Evolutionary conservation across 2,329 filamentous ascomycete genomes (phyloP).

Genomic region (Hypoxylon sp.): DNA sequence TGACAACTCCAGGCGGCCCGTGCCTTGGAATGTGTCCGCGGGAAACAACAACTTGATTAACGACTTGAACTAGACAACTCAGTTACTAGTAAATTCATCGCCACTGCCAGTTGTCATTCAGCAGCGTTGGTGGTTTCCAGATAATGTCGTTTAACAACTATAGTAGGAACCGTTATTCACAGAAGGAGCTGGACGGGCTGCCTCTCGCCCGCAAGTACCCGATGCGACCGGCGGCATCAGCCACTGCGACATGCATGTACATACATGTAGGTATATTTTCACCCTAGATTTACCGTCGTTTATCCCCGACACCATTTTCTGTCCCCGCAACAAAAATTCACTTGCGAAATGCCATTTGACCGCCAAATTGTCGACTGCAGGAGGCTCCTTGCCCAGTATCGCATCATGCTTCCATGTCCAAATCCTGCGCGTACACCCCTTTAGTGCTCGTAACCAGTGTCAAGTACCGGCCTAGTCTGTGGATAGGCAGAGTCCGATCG

Average conservation of each 20-base stretch:
- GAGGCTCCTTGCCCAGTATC: slow-evolving; percentile 19
- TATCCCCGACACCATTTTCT: slow-evolving; percentile 13
- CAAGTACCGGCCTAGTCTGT: slow-evolving; percentile 4
- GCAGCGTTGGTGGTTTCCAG: slow-evolving; percentile 9
- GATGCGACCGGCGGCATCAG: slow-evolving; percentile 39
- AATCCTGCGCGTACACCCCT: slow-evolving; percentile 26
- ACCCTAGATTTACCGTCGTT: slow-evolving; percentile 18
- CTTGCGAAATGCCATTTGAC: slow-evolving; percentile 24
- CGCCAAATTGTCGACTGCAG: slow-evolving; percentile 12
- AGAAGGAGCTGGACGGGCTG: slow-evolving; percentile 30
- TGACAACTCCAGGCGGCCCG: slow-evolving; percentile 42
- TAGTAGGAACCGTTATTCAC: not conserved
- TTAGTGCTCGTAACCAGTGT: slow-evolving; percentile 17
- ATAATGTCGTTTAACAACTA: not conserved
- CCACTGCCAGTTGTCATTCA: slow-evolving; percentile 46
- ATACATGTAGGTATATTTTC: slow-evolving; percentile 2
- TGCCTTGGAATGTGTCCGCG: slow-evolving; percentile 36
- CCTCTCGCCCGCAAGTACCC: slow-evolving; percentile 44
- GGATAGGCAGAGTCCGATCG: slow-evolving; percentile 22
- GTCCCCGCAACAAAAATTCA: slow-evolving; percentile 24
- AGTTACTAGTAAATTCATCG: slow-evolving; percentile 31
- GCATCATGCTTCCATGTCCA: slow-evolving; percentile 16
- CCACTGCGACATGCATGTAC: slow-evolving; percentile 37
- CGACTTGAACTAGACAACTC: not conserved
- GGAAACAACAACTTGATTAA: slow-evolving; percentile 14